Evolutionary conservation across 2,329 filamentous ascomycete species (phyloP), one percentile per base, ranked within the genome.

Genomic region (Colletotrichum sp.): DNA sequence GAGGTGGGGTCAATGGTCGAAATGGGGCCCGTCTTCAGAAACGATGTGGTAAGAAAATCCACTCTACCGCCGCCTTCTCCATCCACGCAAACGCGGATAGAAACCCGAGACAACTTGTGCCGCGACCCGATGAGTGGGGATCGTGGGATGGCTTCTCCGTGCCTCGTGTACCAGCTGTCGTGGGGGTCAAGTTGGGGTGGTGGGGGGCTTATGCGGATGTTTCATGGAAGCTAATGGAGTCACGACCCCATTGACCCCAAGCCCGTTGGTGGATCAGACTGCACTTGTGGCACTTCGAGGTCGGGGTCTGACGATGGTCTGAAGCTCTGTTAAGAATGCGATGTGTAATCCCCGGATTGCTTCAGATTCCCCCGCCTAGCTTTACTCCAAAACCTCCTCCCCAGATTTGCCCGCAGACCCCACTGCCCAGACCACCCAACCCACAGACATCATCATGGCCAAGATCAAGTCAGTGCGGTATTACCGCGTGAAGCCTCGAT

Each of bases 401-500:
- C 15, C 34, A 39, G 32, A 39, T 44, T 34, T 44, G 24, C 39
- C 18, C 24, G 39, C 44, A 10, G 16, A 28, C 34, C 26, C 34
- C 62, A 13, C 34, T 64, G 34, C 21, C 8, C 59, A 30, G 59
- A 62, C 30, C 18, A 59, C 26, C 32, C 24, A 44, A 30, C 21
- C 8, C 55, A 69, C 34, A 30, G 6, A 64, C 57, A 49, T 6
- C 57, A 77, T 77, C 57, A 77, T 77, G 75, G 59, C 85, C 21
- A 77, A 90, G 78, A 94, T 94, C 80, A 88, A 89, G 76, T 87
- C 82, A 13, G 90, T 94, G 32, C 91, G 94, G 80, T 93, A 93
- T 81, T 94, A 94, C 82, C 89, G 92, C 39, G 90, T 94, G 34
- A 90, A 91, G 75, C 92, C 92, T 28, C 86, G 92, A 66, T 94